Base-by-base conservation (phyloP, 1,284 basidiomycete genomes). In the Flammula alnicola region DNA sequence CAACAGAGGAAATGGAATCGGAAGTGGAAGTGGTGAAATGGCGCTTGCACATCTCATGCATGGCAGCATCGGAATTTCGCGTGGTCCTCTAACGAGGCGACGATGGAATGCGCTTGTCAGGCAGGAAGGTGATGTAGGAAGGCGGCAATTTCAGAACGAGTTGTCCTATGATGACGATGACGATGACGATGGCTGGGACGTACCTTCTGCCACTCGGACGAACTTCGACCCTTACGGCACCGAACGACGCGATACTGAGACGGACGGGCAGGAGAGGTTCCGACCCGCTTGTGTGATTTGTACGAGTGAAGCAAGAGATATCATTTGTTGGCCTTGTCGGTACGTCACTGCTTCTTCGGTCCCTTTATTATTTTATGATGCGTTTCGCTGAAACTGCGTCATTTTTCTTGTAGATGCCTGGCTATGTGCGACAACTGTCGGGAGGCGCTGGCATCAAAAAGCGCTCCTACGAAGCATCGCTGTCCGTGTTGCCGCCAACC, bases 291-390 rank as follows among this genome's bases (percentile, higher is more conserved):
- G 87, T 62, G 87, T 90, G 3, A 78, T 90, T 44, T 90, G 87
- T 60, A 87, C 83, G n/a, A 70, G 72, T n/a, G 84, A 86, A 56
- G 71, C 76, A 16, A 70, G 87, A 37, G 80, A 86, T 58, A 78
- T 90, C 45, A 86, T 90, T 42, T 90, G 86, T 59, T 90, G 87
- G 87, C 87, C 87, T 16, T 90, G 87, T 65, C 79, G 87, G 84
- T 85, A 58, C 59, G 84, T 73, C 16, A 27, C 33, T 25, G 33
- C 31, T 10, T 35, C 42, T 49, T 12, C 19, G 12, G 35, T 31
- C 23, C 10, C 30, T 33, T 14, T 17, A 36, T 22, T 39, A 42
- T 36, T 22, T n/a, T n/a, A n/a, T n/a, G n/a, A n/a, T n/a, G n/a
- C n/a, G 31, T 27, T 22, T 43, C 14, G 27, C 11, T 43, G 23